These are phyloP conservation scores for Neonothopanus nambi DNA, from an alignment of 1,284 basidiomycete species.

Conservation along the genomic window DNA sequence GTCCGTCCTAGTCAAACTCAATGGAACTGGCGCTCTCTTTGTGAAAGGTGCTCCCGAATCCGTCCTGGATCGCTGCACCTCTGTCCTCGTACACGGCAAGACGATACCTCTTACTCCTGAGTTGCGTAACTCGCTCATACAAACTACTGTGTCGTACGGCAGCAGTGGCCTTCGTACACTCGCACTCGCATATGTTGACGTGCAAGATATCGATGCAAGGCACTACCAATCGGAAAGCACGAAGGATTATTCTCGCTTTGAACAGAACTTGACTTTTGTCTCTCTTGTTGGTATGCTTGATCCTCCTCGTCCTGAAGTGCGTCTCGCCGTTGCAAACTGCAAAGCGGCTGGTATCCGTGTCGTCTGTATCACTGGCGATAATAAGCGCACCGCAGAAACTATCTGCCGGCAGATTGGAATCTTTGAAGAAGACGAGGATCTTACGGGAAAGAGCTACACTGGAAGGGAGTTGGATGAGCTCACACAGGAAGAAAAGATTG, in stretches of 20 bases:
- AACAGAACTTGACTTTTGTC: constrained; percentile 90
- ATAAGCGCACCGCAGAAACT: constrained; percentile 96
- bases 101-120: constrained; percentile 62
- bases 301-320: constrained; percentile 94
- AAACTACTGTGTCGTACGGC: constrained; percentile 75
- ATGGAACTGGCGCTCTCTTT: constrained; percentile 68
- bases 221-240: constrained; percentile 82
- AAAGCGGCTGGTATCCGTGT: constrained; percentile 93
- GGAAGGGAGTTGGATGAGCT: constrained; percentile 90
- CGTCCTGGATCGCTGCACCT: constrained; percentile 86
- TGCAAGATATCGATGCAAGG: constrained; percentile 71
- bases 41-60: constrained; percentile 97
- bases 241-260: constrained; percentile 86
- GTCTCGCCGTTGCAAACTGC: constrained; percentile 86
- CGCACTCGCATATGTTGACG: constrained; percentile 86
- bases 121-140: constrained; percentile 65
- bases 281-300: constrained; percentile 98
- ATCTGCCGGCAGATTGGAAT: constrained; percentile 97
- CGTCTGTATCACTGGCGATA: constrained; percentile 98
- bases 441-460: constrained; percentile 92
- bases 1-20: constrained; percentile 84
- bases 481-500: constrained; percentile 76
- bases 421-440: constrained; percentile 80
- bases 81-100: constrained; percentile 69
- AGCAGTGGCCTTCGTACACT: constrained; percentile 86